These are phyloP conservation scores for Aureobasidium namibiae DNA, from an alignment of 2,329 filamentous ascomycete species.

Conservation along the genomic window DNA sequence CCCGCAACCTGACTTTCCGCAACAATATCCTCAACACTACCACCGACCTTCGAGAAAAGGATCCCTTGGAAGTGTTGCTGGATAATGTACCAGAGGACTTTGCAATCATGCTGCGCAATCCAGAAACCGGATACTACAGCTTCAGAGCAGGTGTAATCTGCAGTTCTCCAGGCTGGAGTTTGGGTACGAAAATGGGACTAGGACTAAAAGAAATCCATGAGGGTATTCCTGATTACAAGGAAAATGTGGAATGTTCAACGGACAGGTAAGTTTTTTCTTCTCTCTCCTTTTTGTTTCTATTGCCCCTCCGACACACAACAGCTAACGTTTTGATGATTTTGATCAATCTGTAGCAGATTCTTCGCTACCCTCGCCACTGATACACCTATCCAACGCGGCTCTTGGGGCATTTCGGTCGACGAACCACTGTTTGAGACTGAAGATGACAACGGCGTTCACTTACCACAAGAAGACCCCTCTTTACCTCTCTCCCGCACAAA, in stretches of 20 bases:
- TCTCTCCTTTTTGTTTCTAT: not conserved
- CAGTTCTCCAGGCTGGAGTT: conserved; percentile 71
- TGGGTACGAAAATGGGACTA: conserved; percentile 64
- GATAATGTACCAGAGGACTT: conserved; percentile 82
- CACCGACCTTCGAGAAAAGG: conserved; percentile 52
- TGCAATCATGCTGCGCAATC: conserved; percentile 65
- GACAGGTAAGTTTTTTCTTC: conserved; percentile 50
- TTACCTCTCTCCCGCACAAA: conserved; percentile 54
- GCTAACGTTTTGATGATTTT: not conserved
- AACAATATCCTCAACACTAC: conserved; percentile 60
- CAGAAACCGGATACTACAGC: conserved; percentile 61
- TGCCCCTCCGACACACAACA: too few relatives aligned
- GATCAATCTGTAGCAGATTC: conserved; percentile 42
- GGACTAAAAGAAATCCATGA: conserved; percentile 63
- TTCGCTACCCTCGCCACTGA: conserved; percentile 70
- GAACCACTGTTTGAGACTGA: conserved; percentile 70
- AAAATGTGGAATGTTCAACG: conserved; percentile 84
- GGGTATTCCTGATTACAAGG: conserved; percentile 72
- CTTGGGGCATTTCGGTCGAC: conserved; percentile 73
- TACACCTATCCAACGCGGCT: conserved; percentile 72
- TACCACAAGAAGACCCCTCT: too few relatives aligned
- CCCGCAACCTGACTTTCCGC: conserved; percentile 48
- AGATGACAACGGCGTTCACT: too few relatives aligned
- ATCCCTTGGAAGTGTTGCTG: conserved; percentile 62
- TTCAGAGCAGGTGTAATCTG: conserved; percentile 72